A percentile compares a stretch with the other conserved stretches of the same genome.
These are phyloP conservation scores for Lachancea waltii DNA, from an alignment of 805 yeast species.

Conservation along the genomic window DNA sequence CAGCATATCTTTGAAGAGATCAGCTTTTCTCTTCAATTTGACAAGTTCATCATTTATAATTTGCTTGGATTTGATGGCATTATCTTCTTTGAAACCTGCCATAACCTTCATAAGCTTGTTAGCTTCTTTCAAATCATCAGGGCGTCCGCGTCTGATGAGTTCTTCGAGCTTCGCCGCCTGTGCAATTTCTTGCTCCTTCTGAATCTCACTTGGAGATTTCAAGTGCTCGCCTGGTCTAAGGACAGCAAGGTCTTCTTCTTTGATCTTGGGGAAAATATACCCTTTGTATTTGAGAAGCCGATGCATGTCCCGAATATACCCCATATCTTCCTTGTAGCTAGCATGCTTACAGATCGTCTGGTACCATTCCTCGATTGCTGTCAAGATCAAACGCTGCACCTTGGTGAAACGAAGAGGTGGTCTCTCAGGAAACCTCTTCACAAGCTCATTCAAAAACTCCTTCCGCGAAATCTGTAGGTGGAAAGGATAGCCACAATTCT, in stretches of 20 bases:
- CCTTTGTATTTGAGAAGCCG: constrained; percentile 84
- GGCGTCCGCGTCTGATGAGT: constrained; percentile 89
- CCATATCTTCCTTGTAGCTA: constrained; percentile 84
- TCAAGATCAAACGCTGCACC: constrained; percentile 76
- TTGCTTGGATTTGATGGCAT: constrained; percentile 55
- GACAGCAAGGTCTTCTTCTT: constrained; percentile 87
- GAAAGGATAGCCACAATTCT: constrained; percentile 96
- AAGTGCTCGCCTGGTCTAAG: constrained; percentile 82
- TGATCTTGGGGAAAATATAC: constrained; percentile 86
- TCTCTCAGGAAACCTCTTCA: constrained; percentile 86
- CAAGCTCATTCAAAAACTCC: constrained; percentile 90
- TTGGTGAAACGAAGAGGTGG: constrained; percentile 83
- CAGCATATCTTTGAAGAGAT: constrained; percentile 82
- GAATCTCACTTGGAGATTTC: constrained; percentile 83
- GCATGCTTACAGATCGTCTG: constrained; percentile 89
- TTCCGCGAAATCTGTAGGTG: constrained; percentile 92
- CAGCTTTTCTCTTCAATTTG: constrained; percentile 77
- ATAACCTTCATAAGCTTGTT: constrained; percentile 93
- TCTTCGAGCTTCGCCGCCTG: constrained; percentile 95
- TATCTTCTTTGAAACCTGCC: constrained; percentile 95
- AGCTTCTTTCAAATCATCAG: constrained; percentile 92
- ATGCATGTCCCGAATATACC: constrained; percentile 93
- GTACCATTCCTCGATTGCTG: constrained; percentile 95
- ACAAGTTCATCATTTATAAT: constrained; percentile 79
- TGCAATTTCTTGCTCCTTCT: constrained; percentile 85